Evolutionary conservation across 2,329 filamentous ascomycete species (phyloP).

Genomic region (Fusarium devonianum): DNA sequence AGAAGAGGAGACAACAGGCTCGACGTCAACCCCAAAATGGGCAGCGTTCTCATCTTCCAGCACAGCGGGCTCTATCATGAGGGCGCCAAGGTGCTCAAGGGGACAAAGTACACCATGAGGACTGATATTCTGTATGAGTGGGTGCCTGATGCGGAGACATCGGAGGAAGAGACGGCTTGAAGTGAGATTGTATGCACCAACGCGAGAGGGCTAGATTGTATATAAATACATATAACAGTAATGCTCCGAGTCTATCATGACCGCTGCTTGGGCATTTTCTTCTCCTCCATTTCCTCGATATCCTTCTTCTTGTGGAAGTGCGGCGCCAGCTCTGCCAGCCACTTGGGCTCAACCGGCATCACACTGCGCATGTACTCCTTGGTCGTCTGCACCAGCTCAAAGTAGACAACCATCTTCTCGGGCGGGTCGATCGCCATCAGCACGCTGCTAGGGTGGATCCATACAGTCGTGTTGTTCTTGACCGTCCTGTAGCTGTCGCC

Average conservation of each 20-base stretch:
- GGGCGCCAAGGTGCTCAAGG: constrained; percentile 59
- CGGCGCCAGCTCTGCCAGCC: constrained; percentile 88
- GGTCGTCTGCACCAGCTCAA: constrained; percentile 79
- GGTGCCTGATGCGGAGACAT: constrained; percentile 24
- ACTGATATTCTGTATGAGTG: constrained; percentile 61
- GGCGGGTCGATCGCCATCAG: constrained; percentile 80
- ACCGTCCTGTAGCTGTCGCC: constrained; percentile 91
- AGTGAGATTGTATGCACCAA: no score
- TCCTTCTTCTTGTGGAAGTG: constrained; percentile 96
- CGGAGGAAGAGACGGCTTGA: background rate
- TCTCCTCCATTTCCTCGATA: constrained; percentile 81
- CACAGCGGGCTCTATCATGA: constrained; percentile 60
- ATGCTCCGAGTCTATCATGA: constrained; percentile 16
- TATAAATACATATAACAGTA: constrained; percentile 6
- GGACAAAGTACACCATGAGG: constrained; percentile 64
- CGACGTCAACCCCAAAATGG: constrained; percentile 63
- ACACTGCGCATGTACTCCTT: constrained; percentile 94
- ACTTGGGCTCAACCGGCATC: constrained; percentile 83
- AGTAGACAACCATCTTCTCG: constrained; percentile 84
- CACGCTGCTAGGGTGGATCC: constrained; percentile 88
- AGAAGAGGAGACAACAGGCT: constrained; percentile 51
- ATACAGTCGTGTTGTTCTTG: constrained; percentile 87
- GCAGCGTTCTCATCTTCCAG: constrained; percentile 68
- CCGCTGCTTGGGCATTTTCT: constrained; percentile 60
- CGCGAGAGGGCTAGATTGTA: constrained; percentile 1